Evolutionary conservation across 176 grass and related monocot genomes (phyloP).

Genomic region (Luzula sylvatica): DNA sequence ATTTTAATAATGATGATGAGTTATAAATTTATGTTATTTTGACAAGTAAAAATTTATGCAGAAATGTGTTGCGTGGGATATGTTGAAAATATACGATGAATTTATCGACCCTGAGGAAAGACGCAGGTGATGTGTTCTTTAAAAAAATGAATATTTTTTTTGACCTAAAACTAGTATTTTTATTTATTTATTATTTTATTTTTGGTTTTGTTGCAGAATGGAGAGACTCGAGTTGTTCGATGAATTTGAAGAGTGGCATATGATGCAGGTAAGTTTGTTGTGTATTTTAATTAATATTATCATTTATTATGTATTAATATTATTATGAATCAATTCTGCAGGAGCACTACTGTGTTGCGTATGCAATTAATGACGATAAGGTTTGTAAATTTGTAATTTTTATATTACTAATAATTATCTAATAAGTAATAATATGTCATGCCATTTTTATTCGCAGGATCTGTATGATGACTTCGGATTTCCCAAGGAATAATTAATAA

Average conservation of each 20-base stretch:
- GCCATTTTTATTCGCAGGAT: constrained; percentile 34
- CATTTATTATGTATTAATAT: neutral
- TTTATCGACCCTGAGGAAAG: constrained; percentile 77
- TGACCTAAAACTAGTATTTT: constrained; percentile 7
- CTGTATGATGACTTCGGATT: constrained; percentile 51
- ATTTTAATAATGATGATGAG: neutral
- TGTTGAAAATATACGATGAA: constrained; percentile 92
- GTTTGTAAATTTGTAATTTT: constrained; percentile 26
- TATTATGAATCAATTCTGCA: constrained; percentile 29
- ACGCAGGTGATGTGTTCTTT: constrained; percentile 41
- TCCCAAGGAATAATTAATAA: constrained; percentile 28
- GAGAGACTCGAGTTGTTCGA: constrained; percentile 90
- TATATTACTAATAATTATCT: neutral
- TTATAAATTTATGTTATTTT: neutral
- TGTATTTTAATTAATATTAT: neutral
- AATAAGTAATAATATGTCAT: neutral
- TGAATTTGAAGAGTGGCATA: constrained; percentile 98
- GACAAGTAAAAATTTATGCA: constrained; percentile 23
- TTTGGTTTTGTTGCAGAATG: constrained; percentile 48
- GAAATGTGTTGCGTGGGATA: constrained; percentile 81
- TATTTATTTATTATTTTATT: constrained; percentile 14
- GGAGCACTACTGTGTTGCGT: constrained; percentile 94
- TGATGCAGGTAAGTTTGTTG: constrained; percentile 82
- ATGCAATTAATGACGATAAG: constrained; percentile 67
- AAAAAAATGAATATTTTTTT: too few species aligned